Percentiles rank a stretch among this genome's conserved stretches.
Evolutionary conservation across 352 stramenopile genomes (phyloP).

Genomic region (Elongisporangium anandrum): DNA sequence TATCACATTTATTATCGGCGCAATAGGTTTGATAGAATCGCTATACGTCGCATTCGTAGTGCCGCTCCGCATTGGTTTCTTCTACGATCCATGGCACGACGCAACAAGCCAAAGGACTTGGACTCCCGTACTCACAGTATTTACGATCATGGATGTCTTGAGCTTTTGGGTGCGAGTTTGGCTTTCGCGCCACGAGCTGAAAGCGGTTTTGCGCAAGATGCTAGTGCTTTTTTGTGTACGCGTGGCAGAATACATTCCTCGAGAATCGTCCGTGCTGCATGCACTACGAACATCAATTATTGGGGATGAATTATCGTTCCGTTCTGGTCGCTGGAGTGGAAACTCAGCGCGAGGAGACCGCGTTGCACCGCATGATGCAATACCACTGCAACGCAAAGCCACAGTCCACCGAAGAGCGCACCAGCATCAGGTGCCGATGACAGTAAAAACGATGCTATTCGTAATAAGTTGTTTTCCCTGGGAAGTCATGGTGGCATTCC

Average conservation of each 20-base stretch:
- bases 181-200: not conserved
- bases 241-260: not conserved
- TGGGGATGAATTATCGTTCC: conserved; percentile 1
- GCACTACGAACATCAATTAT: conserved; percentile 1
- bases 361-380: conserved; percentile 9
- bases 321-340: conserved; percentile 1
- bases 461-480: conserved; percentile 32
- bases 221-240: conserved; percentile 1
- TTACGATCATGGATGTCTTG: conserved; percentile 25
- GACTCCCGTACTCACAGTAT: conserved; percentile 17
- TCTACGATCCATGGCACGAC: conserved; percentile 30
- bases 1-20: not conserved
- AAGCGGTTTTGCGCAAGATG: not conserved
- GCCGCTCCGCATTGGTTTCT: conserved; percentile 35
- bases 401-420: not conserved
- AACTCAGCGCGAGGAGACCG: conserved; percentile 10
- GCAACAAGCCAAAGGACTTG: conserved; percentile 10
- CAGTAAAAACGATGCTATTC: not conserved
- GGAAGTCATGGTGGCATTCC: conserved; percentile 19
- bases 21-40: conserved; percentile 10
- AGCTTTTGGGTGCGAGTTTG: not conserved
- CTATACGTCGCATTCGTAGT: conserved; percentile 37
- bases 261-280: conserved; percentile 8
- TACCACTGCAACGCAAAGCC: conserved; percentile 4
- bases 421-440: not conserved